Evolutionary conservation across 1,139 yeast genomes (phyloP).

Genomic region (Suhomyces anneliseae): DNA sequence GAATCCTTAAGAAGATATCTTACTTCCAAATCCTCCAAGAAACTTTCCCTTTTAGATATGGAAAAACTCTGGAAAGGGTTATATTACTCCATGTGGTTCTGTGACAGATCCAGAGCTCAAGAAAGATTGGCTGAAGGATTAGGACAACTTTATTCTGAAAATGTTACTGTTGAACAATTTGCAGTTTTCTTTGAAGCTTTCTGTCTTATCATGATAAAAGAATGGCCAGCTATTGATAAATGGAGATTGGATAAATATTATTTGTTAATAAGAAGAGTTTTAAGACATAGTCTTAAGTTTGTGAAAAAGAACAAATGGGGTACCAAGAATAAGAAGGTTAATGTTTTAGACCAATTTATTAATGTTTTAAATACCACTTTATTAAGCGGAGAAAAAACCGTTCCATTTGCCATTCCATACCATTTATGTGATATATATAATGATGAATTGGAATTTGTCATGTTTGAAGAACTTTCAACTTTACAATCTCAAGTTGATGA

Average conservation of each 20-base stretch:
- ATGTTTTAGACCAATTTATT: slow-evolving; percentile 48
- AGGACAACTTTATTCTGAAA: slow-evolving; percentile 58
- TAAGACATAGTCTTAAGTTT: slow-evolving; percentile 63
- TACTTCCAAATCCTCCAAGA: slow-evolving; percentile 32
- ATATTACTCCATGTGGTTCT: slow-evolving; percentile 92
- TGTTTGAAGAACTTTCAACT: slow-evolving; percentile 46
- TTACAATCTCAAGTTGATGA: slow-evolving; percentile 43
- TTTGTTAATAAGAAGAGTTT: slow-evolving; percentile 73
- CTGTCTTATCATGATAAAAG: slow-evolving; percentile 76
- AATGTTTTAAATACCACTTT: slow-evolving; percentile 35
- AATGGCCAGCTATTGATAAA: slow-evolving; percentile 84
- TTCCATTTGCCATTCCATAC: slow-evolving; percentile 77
- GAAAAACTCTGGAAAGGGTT: slow-evolving; percentile 93
- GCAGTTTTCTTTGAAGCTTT: slow-evolving; percentile 67
- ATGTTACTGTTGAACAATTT: slow-evolving; percentile 42
- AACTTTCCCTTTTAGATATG: slow-evolving; percentile 48
- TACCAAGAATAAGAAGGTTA: slow-evolving; percentile 24
- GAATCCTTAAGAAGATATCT: slow-evolving; percentile 65
- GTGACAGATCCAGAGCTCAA: slow-evolving; percentile 91
- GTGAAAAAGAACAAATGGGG: slow-evolving; percentile 57
- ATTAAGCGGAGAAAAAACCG: slow-evolving; percentile 56
- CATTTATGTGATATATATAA: slow-evolving; percentile 82
- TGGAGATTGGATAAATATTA: slow-evolving; percentile 87
- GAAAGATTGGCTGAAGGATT: slow-evolving; percentile 76
- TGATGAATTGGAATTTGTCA: slow-evolving; percentile 76